phyloP scores from a whole-genome alignment of 2,329 filamentous ascomycete species.

The Claviceps africana region DNA sequence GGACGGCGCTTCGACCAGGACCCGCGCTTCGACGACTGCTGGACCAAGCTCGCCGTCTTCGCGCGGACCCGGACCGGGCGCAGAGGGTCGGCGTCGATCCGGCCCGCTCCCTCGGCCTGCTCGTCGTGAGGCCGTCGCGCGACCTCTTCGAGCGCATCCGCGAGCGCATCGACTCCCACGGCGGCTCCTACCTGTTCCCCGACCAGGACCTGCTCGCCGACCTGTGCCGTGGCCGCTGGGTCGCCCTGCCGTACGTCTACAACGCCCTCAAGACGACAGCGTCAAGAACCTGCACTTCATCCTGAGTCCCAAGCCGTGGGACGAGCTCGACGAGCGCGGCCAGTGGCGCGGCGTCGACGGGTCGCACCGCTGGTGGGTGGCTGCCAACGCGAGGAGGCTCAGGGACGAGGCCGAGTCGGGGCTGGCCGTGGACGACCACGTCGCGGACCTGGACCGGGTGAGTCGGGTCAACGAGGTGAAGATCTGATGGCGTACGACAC shows the following conservation, averaged over 20 bases:
- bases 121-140: conserved; percentile 39
- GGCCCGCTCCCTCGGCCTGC: conserved; percentile 25
- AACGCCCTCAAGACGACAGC: conserved; percentile 48
- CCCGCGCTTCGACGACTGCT: conserved; percentile 78
- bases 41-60: conserved; percentile 75
- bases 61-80: conserved; percentile 30
- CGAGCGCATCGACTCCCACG: conserved; percentile 33
- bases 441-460: too few species aligned
- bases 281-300: conserved; percentile 52
- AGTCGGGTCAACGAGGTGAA: too few species aligned
- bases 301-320: conserved; percentile 47
- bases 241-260: conserved; percentile 44
- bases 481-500: too few species aligned
- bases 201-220: conserved; percentile 46
- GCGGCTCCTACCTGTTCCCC: conserved; percentile 38
- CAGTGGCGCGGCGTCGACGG: conserved; percentile 30
- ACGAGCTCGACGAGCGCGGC: conserved; percentile 31
- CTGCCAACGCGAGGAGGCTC: conserved; percentile 31
- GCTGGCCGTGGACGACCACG: conserved; percentile 12
- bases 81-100: conserved; percentile 32
- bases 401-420: conserved; percentile 25
- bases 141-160: conserved; percentile 36
- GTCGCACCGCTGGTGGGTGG: conserved; percentile 43
- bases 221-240: conserved; percentile 41
- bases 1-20: conserved; percentile 62